Percentiles rank a stretch among this genome's conserved stretches.
These are phyloP conservation scores for Cicer bijugum DNA, from an alignment of 306 rosid genomes.

Conservation along the genomic window DNA sequence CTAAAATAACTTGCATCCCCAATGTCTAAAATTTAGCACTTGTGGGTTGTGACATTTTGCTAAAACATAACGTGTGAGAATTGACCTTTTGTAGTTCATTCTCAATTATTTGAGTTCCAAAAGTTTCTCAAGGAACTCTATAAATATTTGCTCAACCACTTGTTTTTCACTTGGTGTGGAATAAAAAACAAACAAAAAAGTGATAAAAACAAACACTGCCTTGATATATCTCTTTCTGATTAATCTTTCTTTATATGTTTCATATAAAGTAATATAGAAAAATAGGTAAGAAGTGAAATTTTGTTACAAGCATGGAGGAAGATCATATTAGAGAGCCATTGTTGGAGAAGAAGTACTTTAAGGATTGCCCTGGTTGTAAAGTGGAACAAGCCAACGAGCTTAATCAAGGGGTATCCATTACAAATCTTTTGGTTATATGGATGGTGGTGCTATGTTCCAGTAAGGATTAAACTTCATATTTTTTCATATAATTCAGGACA, in stretches of 20 bases:
- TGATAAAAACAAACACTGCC: too few relatives aligned
- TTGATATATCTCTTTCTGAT: neutral
- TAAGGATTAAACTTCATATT: slow-evolving; percentile 33
- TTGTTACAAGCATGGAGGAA: slow-evolving; percentile 47
- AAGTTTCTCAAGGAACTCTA: slow-evolving; percentile 5
- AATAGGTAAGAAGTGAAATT: neutral
- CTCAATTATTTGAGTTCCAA: neutral
- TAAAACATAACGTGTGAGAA: too few relatives aligned
- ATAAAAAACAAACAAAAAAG: neutral
- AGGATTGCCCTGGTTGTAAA: slow-evolving; percentile 74
- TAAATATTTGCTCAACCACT: neutral
- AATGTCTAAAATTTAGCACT: too few relatives aligned
- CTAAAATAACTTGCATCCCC: too few relatives aligned
- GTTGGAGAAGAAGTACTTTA: slow-evolving; percentile 57
- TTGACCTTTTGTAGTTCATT: neutral
- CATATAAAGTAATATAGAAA: neutral
- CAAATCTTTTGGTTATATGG: slow-evolving; percentile 52
- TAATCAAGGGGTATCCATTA: slow-evolving; percentile 50
- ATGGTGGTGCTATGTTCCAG: slow-evolving; percentile 58
- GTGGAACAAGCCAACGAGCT: slow-evolving; percentile 54
- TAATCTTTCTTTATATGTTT: neutral
- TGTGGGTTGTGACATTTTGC: too few relatives aligned
- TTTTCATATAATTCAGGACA: too few relatives aligned
- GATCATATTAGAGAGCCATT: slow-evolving; percentile 47
- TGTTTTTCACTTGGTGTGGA: neutral